Evolutionary conservation across 208 protist species (phyloP).

Genomic region (Trichomonas tenax): DNA sequence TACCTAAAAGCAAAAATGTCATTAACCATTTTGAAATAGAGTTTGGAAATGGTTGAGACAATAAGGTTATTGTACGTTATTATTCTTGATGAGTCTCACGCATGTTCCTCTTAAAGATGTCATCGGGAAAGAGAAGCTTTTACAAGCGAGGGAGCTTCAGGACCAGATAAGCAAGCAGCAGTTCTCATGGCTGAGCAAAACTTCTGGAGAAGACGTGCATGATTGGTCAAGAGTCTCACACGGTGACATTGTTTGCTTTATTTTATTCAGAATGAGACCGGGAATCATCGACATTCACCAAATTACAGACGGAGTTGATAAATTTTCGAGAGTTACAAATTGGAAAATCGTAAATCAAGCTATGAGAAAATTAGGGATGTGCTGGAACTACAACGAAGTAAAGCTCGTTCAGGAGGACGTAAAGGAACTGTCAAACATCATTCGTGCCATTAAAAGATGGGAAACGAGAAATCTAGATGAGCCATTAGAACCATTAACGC

Average conservation of each 20-base stretch:
- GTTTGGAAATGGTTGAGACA: too few species aligned
- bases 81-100: neutral
- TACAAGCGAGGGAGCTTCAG: neutral
- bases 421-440: neutral
- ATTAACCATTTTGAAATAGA: too few species aligned
- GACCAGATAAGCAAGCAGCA: neutral
- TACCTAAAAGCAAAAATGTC: too few species aligned
- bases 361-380: constrained; percentile 2
- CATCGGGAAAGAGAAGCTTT: neutral
- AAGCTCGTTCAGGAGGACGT: neutral
- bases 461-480: neutral
- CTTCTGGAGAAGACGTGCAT: neutral
- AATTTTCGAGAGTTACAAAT: neutral
- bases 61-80: neutral
- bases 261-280: neutral
- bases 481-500: neutral
- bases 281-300: neutral
- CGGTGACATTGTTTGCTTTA: constrained; percentile 4
- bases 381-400: neutral
- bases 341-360: neutral
- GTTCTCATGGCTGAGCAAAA: neutral
- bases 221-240: neutral
- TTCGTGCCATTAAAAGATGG: neutral
- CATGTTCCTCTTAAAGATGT: neutral
- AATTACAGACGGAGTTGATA: constrained; percentile 13